Base-by-base conservation (phyloP, 352 stramenopile species). In the Plasmopara viticola region DNA sequence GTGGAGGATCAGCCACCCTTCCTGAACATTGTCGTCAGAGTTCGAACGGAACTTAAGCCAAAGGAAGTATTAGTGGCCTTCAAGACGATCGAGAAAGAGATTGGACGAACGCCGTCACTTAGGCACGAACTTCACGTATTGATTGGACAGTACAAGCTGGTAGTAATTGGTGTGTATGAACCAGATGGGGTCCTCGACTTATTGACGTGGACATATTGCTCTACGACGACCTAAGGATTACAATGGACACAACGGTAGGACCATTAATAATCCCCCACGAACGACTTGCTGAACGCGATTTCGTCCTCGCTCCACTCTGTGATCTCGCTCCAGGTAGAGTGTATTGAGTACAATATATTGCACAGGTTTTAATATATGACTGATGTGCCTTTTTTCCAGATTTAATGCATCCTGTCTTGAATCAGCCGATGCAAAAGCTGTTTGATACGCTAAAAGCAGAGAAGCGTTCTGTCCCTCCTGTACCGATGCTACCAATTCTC, bases 161-260 rank as follows among this genome's bases (percentile, higher is more conserved):
- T 45, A 33, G 35, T 60, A 41, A 35, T 20, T 45, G 42, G 33
- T 46, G 6, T 12, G 14, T 41, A 12, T 34, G 58, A 49, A 44
- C 71, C 38, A 85, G 91, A 46, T 97, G 96, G 61, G 94, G 95
- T 30, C 95, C 95, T 12, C 70, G 95, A 18, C 73, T 94, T 5
- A 87, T 98, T 25, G 96, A 99, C 58, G 80, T 99, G 30, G 96
- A 99, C 67, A 92, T 99, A 40, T 74, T 98, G 14, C 84, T 97
- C 31, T 98, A 97, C 60, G 86, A 82, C 31, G 68, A 86, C 48
- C 60, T 78, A 20, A 47, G 91, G 4, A 53, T 96, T 6, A 68
- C 86, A 43, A 79, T 66, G 7, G 60, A 87, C 34, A 93, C 82
- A 4, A 33, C 48, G 25, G 64, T 87, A 60, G 85, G 72, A 50